Evolutionary conservation across 768 basidiomycete species (phyloP).

Genomic region (Xerocomus spinulosus): DNA sequence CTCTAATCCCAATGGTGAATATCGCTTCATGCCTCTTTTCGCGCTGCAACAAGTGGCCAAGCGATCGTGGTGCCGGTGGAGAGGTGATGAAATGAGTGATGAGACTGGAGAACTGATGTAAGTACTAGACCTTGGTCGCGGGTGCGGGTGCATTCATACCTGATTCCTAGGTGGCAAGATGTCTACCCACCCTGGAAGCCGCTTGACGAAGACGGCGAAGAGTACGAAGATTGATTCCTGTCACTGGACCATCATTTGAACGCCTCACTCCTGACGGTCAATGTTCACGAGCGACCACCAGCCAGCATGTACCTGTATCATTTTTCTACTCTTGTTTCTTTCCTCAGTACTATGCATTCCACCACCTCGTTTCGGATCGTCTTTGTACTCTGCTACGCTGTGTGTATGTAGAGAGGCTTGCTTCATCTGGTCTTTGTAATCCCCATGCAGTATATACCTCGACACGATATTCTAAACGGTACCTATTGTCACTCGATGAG

Average conservation of each 20-base stretch:
- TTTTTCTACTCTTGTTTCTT: not conserved
- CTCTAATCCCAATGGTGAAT: not conserved
- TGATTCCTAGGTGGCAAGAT: slow-evolving; percentile 13
- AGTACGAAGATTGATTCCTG: not conserved
- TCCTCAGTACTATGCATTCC: not conserved
- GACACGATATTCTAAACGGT: too few relatives aligned
- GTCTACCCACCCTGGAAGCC: slow-evolving; percentile 19
- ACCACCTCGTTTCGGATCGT: not conserved
- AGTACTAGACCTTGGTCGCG: not conserved
- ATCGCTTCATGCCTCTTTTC: slow-evolving; percentile 10
- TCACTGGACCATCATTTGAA: not conserved
- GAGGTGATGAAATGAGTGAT: slow-evolving; percentile 2
- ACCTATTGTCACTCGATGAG: too few relatives aligned
- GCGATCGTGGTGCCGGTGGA: not conserved
- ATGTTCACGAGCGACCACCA: not conserved
- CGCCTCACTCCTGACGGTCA: not conserved
- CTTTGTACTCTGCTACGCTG: slow-evolving; percentile 1
- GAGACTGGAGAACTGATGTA: slow-evolving; percentile 3
- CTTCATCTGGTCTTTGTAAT: not conserved
- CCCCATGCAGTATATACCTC: not conserved
- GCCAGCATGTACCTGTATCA: not conserved
- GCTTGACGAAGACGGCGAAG: slow-evolving; percentile 15
- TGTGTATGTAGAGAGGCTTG: not conserved
- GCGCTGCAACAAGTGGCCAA: slow-evolving; percentile 7
- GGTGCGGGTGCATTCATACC: not conserved